Conservation (phyloP, 305 asterid genomes). For the Solanum chacoense region DNA sequence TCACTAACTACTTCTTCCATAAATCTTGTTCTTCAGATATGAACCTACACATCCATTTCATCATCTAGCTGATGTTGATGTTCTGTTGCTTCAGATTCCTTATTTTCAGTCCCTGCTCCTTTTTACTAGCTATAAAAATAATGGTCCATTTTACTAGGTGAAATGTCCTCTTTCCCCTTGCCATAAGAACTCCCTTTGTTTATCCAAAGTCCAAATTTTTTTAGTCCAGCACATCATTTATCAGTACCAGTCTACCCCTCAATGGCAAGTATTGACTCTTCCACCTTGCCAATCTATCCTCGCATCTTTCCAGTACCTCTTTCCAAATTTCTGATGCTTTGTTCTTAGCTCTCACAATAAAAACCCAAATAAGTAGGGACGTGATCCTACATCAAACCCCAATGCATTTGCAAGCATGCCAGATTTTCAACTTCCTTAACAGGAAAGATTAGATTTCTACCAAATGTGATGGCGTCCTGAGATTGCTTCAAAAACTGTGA, state of each 20-base stretch:
- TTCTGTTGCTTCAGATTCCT: neutral
- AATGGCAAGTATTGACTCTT: neutral
- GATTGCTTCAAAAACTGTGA: neutral
- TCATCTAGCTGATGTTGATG: neutral
- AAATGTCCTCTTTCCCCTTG: neutral
- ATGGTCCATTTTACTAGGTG: neutral
- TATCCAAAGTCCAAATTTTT: neutral
- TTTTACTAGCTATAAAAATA: neutral
- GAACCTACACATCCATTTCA: neutral
- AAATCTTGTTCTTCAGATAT: neutral
- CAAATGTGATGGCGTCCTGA: neutral
- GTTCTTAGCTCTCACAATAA: neutral
- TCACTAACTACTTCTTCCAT: neutral
- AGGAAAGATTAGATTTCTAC: neutral
- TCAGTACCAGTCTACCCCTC: neutral
- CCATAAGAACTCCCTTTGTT: neutral
- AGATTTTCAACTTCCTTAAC: neutral
- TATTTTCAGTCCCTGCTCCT: neutral
- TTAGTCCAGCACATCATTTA: neutral
- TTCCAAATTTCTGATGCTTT: neutral
- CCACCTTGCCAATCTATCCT: neutral
- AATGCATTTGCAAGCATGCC: neutral
- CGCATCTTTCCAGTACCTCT: neutral
- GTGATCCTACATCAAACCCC: neutral
- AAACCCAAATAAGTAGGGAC: neutral